These are phyloP conservation scores for Epichloe festucae DNA, from an alignment of 2,329 filamentous ascomycete species.

Conservation along the genomic window DNA sequence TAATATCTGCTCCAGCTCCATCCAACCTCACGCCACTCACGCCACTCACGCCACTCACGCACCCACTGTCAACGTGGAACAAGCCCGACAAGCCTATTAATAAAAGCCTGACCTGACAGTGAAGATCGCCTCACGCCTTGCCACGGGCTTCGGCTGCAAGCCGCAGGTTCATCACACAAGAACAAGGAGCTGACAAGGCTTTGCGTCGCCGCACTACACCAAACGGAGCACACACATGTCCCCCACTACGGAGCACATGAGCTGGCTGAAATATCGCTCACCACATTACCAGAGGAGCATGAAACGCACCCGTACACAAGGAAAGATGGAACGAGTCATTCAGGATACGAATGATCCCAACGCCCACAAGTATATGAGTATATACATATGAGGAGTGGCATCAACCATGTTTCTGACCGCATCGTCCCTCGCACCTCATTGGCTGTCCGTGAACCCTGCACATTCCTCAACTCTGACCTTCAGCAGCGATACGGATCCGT, in stretches of 20 bases:
- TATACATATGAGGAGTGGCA: background rate
- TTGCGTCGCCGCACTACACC: conserved; percentile 1
- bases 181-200: conserved; percentile 2
- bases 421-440: background rate
- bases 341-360: too few relatives aligned
- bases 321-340: too few relatives aligned
- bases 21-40: too few relatives aligned
- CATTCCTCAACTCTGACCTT: background rate
- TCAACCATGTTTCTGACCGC: conserved; percentile 3
- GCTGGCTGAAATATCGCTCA: conserved; percentile 6
- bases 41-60: too few relatives aligned
- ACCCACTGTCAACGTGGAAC: too few relatives aligned
- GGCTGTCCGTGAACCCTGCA: background rate
- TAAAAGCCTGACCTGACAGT: background rate
- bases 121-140: background rate
- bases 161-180: background rate
- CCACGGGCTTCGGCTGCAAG: background rate
- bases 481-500: background rate
- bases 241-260: background rate
- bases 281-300: background rate
- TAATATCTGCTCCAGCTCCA: too few relatives aligned
- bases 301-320: too few relatives aligned
- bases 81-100: background rate
- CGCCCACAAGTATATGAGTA: too few relatives aligned
- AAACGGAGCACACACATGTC: conserved; percentile 1